Percentiles rank a stretch among this genome's conserved stretches.
phyloP scores from a whole-genome alignment of 2,329 filamentous ascomycete genomes.

The Aspergillus jensenii region DNA sequence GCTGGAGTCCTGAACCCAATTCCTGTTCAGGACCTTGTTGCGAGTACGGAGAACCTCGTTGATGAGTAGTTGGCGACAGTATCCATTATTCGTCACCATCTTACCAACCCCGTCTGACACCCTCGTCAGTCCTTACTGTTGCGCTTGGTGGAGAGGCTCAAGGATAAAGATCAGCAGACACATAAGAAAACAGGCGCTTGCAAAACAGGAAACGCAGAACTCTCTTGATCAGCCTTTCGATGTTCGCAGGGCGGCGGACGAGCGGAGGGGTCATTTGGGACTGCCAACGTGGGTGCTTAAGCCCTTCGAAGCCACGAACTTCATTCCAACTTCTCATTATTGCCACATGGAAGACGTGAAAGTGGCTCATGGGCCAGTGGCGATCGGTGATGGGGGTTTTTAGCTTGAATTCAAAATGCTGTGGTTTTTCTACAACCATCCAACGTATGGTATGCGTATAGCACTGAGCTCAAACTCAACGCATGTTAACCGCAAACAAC shows the following conservation, averaged over 20 bases:
- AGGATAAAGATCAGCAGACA: background rate
- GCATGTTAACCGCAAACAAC: background rate
- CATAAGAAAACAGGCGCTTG: background rate
- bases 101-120: background rate
- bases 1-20: background rate
- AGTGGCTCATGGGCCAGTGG: background rate
- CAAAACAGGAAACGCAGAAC: background rate
- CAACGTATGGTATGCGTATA: too few relatives aligned
- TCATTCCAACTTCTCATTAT: background rate
- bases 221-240: background rate
- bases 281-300: background rate
- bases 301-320: background rate
- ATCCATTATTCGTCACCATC: background rate
- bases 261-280: background rate
- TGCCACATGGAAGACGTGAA: slow-evolving; percentile 2
- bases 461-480: background rate
- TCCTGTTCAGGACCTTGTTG: background rate
- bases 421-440: background rate
- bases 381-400: background rate
- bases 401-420: background rate
- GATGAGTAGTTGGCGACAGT: too few relatives aligned
- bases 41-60: background rate
- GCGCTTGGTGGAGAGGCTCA: background rate
- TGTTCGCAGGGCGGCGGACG: background rate
- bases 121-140: background rate